phyloP scores from a whole-genome alignment of 1,284 basidiomycete genomes.

The Taiwanofungus camphoratus region DNA sequence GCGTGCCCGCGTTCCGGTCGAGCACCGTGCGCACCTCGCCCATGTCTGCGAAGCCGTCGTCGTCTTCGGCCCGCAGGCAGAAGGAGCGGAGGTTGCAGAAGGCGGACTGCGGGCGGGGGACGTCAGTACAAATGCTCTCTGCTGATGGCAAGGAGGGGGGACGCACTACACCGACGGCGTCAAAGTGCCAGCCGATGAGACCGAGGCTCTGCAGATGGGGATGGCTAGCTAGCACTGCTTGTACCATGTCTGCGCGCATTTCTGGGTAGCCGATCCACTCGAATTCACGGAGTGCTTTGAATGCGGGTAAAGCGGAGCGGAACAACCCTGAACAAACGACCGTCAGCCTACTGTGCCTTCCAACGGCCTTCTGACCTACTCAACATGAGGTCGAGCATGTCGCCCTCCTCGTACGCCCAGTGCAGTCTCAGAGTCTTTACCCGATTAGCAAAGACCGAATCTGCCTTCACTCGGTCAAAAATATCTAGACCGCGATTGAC shows the following conservation, averaged over 20 bases:
- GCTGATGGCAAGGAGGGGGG: background rate
- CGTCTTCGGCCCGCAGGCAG: slow-evolving; percentile 60
- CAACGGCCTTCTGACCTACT: slow-evolving; percentile 32
- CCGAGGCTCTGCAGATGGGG: slow-evolving; percentile 48
- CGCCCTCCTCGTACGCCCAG: slow-evolving; percentile 62
- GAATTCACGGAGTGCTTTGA: slow-evolving; percentile 52
- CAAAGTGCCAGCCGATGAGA: slow-evolving; percentile 66
- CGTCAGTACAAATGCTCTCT: background rate
- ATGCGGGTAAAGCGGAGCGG: slow-evolving; percentile 52
- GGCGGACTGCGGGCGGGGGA: slow-evolving; percentile 28
- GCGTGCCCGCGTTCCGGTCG: slow-evolving; percentile 48
- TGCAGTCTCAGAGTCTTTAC: slow-evolving; percentile 54
- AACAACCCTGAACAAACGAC: slow-evolving; percentile 40
- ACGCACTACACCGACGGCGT: slow-evolving; percentile 50
- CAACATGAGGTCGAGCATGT: slow-evolving; percentile 58
- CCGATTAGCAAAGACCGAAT: slow-evolving; percentile 49
- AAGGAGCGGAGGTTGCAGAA: slow-evolving; percentile 56
- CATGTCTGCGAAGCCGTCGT: slow-evolving; percentile 64
- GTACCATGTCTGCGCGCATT: slow-evolving; percentile 54
- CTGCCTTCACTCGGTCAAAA: slow-evolving; percentile 56
- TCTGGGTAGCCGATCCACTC: slow-evolving; percentile 72
- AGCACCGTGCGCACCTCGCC: slow-evolving; percentile 59
- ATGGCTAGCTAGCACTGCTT: slow-evolving; percentile 46
- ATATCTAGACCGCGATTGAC: slow-evolving; percentile 56
- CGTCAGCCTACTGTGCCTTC: background rate